Percentiles rank a stretch among this genome's conserved stretches.
Evolutionary conservation across 768 basidiomycete genomes (phyloP).

Genomic region (Sporobolomyces phaffii): DNA sequence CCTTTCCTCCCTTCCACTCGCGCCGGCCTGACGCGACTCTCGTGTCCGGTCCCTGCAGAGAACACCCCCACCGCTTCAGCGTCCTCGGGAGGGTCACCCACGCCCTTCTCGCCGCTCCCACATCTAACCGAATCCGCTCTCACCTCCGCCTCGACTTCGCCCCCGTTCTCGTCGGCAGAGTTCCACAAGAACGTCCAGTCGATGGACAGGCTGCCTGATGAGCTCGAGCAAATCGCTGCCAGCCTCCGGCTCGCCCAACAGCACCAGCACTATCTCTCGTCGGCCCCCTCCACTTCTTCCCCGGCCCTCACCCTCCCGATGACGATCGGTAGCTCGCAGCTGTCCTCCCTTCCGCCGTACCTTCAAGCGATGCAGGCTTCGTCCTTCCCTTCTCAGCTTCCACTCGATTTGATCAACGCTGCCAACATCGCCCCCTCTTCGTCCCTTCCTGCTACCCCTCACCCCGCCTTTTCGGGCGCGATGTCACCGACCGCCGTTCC

Average conservation of each 20-base stretch:
- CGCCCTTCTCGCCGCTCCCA: neutral
- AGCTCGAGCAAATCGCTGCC: slow-evolving; percentile 11
- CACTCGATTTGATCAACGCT: slow-evolving; percentile 15
- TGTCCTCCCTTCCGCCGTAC: neutral
- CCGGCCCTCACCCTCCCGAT: neutral
- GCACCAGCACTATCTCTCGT: neutral
- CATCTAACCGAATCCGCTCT: slow-evolving; percentile 11
- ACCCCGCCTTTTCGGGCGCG: neutral
- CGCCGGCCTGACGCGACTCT: neutral
- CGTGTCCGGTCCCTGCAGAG: neutral
- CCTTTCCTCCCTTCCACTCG: neutral
- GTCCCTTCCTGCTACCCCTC: slow-evolving; percentile 6
- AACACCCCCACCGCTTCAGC: slow-evolving; percentile 19
- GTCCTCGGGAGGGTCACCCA: slow-evolving; percentile 22
- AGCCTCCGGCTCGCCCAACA: slow-evolving; percentile 5
- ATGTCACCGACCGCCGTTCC: neutral
- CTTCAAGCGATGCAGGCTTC: neutral
- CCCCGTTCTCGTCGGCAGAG: neutral
- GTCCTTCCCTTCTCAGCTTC: slow-evolving; percentile 19
- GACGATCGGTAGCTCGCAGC: slow-evolving; percentile 2
- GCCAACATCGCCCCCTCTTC: slow-evolving; percentile 19
- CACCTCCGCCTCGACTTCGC: slow-evolving; percentile 29
- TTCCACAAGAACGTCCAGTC: neutral
- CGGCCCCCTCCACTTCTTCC: neutral
- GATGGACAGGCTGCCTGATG: slow-evolving; percentile 15